Evolutionary conservation across 2,329 filamentous ascomycete genomes (phyloP).

Genomic region (Keithomyces neogunnii): DNA sequence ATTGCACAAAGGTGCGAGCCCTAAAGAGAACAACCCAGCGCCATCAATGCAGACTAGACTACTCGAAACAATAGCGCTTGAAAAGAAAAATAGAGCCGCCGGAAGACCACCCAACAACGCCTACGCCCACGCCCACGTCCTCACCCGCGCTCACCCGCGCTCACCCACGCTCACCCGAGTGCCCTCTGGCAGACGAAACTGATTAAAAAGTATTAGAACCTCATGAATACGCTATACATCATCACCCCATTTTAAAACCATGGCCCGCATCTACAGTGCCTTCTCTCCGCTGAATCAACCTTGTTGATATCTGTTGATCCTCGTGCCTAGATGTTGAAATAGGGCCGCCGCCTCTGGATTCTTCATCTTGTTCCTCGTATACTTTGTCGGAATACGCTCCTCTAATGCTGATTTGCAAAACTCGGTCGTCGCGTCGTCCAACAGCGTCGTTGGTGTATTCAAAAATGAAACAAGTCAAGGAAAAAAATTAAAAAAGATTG

Average conservation of each 20-base stretch:
- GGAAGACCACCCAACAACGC: not conserved
- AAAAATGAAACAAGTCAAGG: too few species aligned
- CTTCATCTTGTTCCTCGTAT: not conserved
- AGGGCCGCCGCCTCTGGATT: not conserved
- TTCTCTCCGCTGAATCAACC: not conserved
- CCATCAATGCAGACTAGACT: not conserved
- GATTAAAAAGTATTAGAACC: not conserved
- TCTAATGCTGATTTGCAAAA: not conserved
- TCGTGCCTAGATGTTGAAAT: not conserved
- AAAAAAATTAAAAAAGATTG: too few species aligned
- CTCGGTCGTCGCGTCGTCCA: not conserved
- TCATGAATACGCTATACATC: not conserved
- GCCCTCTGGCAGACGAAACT: not conserved
- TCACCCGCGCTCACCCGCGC: not conserved
- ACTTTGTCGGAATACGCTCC: not conserved
- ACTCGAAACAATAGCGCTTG: not conserved
- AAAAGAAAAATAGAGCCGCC: not conserved
- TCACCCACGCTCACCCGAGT: not conserved
- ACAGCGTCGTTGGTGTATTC: not conserved
- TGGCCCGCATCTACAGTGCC: not conserved
- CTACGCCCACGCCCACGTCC: too few species aligned
- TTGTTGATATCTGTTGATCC: not conserved
- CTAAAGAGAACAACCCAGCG: not conserved
- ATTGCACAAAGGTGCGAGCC: not conserved
- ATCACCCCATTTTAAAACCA: not conserved